Base-by-base conservation (phyloP, 2,329 filamentous ascomycete genomes). In the Karstenula rhodostoma region DNA sequence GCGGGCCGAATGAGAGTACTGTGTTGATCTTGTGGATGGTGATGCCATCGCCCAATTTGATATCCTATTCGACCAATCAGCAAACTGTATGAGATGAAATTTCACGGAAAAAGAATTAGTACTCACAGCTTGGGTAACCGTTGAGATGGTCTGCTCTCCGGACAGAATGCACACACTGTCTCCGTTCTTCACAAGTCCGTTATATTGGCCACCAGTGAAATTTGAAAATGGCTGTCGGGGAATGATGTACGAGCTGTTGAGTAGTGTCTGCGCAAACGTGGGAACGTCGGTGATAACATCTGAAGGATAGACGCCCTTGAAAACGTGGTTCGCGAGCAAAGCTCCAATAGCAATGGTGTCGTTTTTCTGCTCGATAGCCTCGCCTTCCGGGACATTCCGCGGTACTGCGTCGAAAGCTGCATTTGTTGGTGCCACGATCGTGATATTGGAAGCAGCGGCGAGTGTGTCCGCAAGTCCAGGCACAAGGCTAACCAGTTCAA, bases 151-250 rank as follows among this genome's bases (percentile, higher is more conserved):
- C 57, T 81, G 81, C 22, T 86, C 71, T 2, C 85, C 87, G 32
- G 82, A 85, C 62, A 80, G 78, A 63, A 87, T 78, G 4, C 78
- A 78, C 2, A 85, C 81, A 22, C 78, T 78, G 13, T 77, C 73
- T 56, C 81, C 78, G 2, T 75, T 63, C 19, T 73, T 68, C 25
- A 78, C 66, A 3, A 79, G 78, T 59, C 84, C 79, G 17, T 89
- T 81, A 27, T 84, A 80, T 67, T 88, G 86, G 1, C 86, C 86
- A 9, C 81, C 84, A 1, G 84, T 85, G 10, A 89, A 81, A 60
- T 87, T 87, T 63, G 83, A 79, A 67, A 83, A 89, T 0, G 79
- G 77, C 66, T 80, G 78, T 8, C 66, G 54, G 10, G 55, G 35
- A 37, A 63, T 63, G 42, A 69, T 61, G 47, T 80, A 78, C 13